Conservation (phyloP, 495 filamentous ascomycete genomes). For the Penicillium bialowiezense region DNA sequence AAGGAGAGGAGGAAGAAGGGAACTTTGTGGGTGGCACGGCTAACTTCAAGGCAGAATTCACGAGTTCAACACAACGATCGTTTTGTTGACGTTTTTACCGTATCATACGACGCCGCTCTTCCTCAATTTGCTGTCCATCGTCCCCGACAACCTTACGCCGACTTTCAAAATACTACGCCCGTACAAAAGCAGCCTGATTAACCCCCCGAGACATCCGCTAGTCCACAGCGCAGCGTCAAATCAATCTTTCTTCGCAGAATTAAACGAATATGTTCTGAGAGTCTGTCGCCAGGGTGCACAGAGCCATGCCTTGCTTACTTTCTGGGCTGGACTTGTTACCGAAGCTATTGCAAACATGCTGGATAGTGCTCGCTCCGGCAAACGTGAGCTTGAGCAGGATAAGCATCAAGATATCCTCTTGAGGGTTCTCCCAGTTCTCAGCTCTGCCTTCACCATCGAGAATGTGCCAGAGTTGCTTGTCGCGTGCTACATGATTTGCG, state of each 20-base stretch:
- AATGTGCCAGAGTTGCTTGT: slow-evolving; percentile 72
- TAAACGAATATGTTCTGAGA: slow-evolving; percentile 73
- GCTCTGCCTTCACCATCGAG: slow-evolving; percentile 69
- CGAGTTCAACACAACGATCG: slow-evolving; percentile 76
- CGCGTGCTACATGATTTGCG: slow-evolving; percentile 85
- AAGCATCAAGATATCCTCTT: slow-evolving; percentile 78
- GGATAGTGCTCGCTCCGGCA: slow-evolving; percentile 68
- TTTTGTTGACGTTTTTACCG: slow-evolving; percentile 87
- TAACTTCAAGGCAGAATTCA: slow-evolving; percentile 65
- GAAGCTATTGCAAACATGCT: slow-evolving; percentile 80
- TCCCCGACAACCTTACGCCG: slow-evolving; percentile 67
- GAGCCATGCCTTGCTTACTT: slow-evolving; percentile 72
- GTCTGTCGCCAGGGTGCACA: slow-evolving; percentile 65
- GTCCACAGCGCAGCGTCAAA: slow-evolving; percentile 77
- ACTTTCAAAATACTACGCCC: slow-evolving; percentile 83
- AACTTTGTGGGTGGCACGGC: slow-evolving; percentile 2
- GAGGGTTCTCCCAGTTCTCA: slow-evolving; percentile 69
- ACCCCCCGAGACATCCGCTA: slow-evolving; percentile 74
- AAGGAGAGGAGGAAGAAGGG: not conserved
- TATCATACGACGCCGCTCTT: slow-evolving; percentile 84
- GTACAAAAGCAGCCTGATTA: slow-evolving; percentile 70
- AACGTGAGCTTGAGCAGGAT: slow-evolving; percentile 60
- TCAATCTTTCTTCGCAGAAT: slow-evolving; percentile 59
- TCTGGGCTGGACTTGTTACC: slow-evolving; percentile 82
- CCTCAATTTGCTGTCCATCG: slow-evolving; percentile 73